Evolutionary conservation across 202 grass and related monocot species (phyloP), one percentile per base, ranked within the genome.

Genomic region (Bolboschoenoplectus hybrid): DNA sequence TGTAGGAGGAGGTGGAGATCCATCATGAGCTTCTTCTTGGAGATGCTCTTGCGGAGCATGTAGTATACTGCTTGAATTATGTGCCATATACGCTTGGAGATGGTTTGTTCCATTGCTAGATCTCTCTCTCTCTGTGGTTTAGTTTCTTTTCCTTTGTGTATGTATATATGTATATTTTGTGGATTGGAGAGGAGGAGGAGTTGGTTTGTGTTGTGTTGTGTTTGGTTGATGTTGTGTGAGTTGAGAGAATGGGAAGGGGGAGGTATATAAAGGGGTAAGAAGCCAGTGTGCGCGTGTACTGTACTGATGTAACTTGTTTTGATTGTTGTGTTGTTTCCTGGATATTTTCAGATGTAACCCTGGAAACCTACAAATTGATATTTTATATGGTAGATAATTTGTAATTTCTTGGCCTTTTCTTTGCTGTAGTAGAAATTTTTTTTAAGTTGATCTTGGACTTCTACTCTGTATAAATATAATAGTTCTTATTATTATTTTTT

Each of bases 11-110:
- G 93, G 69, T 94, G 80, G 60, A 97, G 85, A 70, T 99, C 92
- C 92, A 97, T 85, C 93, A 92, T 92, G 84, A 97, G 85, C 89
- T 94, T 89, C 90, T 91, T 87, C 80, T 91, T 85, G 91, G 90
- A 90, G 45, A 96, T 77, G 5, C 93, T 88, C 9, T 81, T 76
- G 72, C 96, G 91, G 13, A 99, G 75, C 90, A 92, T 96, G 85
- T 89, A 90, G 92, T 92, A 94, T 7, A 99, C 88, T 84, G 89
- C 76, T 64, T 92, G 92, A 39, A 99, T 87, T 38, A 90, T 77
- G 62, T 81, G 56, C 71, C 89, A 76, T 52, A 99, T 81, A 20
- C 90, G 86, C 90, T 90, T 94, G 61, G 80, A 89, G 49, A 92
- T 39, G 73, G 82, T 91, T 6, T 87, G 88, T 77, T 91, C 90